Percentiles rank a stretch among this genome's conserved stretches.
phyloP scores from a whole-genome alignment of 495 filamentous ascomycete genomes.

The Saxophila tyrrhenica region DNA sequence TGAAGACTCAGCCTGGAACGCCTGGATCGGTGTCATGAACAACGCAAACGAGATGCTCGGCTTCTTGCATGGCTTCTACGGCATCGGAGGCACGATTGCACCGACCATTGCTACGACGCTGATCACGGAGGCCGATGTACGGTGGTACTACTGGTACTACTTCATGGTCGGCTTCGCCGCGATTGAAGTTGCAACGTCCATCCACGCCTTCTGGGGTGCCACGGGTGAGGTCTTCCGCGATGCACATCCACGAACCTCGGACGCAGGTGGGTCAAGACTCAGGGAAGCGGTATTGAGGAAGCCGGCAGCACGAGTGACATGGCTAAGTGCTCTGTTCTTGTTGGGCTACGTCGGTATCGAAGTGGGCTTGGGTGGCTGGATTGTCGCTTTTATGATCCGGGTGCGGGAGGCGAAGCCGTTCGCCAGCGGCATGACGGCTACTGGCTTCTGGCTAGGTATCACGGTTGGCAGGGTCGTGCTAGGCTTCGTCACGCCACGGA shows the following conservation, averaged over 20 bases:
- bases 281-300: slow-evolving; percentile 43
- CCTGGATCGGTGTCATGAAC: slow-evolving; percentile 53
- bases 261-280: slow-evolving; percentile 39
- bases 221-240: slow-evolving; percentile 52
- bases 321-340: slow-evolving; percentile 66
- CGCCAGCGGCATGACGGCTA: slow-evolving; percentile 50
- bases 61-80: slow-evolving; percentile 47
- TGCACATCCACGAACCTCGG: slow-evolving; percentile 29
- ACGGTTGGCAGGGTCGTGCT: slow-evolving; percentile 49
- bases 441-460: slow-evolving; percentile 57
- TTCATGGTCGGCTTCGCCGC: slow-evolving; percentile 52
- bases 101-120: slow-evolving; percentile 48
- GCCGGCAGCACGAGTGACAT: slow-evolving; percentile 47
- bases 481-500: slow-evolving; percentile 50
- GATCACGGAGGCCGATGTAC: slow-evolving; percentile 37
- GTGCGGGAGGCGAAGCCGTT: slow-evolving; percentile 45
- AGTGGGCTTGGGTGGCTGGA: slow-evolving; percentile 68
- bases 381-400: slow-evolving; percentile 53
- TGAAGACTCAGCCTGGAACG: slow-evolving; percentile 53
- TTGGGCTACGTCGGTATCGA: slow-evolving; percentile 77
- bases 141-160: slow-evolving; percentile 53
- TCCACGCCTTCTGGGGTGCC: slow-evolving; percentile 55
- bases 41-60: slow-evolving; percentile 50
- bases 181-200: slow-evolving; percentile 45
- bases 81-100: slow-evolving; percentile 44